Conservation (phyloP, 352 stramenopile genomes). For the Phytophthora pseudosyringae region DNA sequence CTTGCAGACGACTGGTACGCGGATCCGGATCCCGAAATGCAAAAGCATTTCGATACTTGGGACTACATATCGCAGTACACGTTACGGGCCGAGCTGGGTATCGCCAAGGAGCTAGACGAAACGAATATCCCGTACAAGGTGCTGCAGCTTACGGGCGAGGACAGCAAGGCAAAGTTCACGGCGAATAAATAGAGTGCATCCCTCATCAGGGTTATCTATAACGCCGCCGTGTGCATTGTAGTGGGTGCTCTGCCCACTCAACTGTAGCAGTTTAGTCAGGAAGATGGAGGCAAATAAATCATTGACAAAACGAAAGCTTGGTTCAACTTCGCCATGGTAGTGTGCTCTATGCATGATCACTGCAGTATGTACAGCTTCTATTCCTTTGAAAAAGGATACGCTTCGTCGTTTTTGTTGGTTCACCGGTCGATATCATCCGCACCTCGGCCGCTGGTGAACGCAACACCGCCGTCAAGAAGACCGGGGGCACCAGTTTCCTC, state of each 20-base stretch:
- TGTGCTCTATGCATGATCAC: no score
- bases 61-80: conserved; percentile 90
- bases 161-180: conserved; percentile 48
- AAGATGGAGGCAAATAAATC: conserved; percentile 18
- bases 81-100: conserved; percentile 78
- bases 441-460: not conserved
- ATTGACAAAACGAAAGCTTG: not conserved
- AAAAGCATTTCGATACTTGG: conserved; percentile 90
- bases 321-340: not conserved
- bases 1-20: conserved; percentile 80
- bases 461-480: not conserved
- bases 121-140: conserved; percentile 90
- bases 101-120: conserved; percentile 83
- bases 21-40: conserved; percentile 70
- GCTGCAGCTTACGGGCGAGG: conserved; percentile 79
- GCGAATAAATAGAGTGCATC: conserved; percentile 32
- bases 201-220: conserved; percentile 22
- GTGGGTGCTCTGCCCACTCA: conserved; percentile 12
- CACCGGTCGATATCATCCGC: no score
- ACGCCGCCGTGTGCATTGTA: conserved; percentile 23
- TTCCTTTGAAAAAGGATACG: no score
- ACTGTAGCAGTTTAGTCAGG: conserved; percentile 35
- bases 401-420: no score
- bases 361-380: no score
- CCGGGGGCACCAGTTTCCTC: not conserved